phyloP scores from a whole-genome alignment of 148 eudicot species.

The Rhododendron griersonianum region DNA sequence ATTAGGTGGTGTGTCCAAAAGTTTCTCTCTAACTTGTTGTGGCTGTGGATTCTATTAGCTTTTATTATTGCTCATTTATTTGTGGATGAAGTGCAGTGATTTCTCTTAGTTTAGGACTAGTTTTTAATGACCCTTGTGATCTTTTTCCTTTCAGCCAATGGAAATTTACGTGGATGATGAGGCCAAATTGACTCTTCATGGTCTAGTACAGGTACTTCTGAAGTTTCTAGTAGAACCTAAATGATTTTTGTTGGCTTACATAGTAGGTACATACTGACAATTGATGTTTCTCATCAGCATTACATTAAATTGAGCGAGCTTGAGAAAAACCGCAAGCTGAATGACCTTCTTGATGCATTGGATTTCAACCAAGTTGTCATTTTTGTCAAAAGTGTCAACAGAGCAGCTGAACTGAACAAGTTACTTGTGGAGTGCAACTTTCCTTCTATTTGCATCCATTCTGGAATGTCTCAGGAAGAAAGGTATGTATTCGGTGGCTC shows the following conservation, averaged over 20 bases:
- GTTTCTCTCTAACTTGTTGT: background rate
- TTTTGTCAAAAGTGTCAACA: slow-evolving; percentile 87
- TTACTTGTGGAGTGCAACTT: slow-evolving; percentile 95
- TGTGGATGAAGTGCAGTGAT: background rate
- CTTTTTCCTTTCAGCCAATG: slow-evolving; percentile 38
- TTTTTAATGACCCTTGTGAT: slow-evolving; percentile 1
- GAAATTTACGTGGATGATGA: slow-evolving; percentile 99
- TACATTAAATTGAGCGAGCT: slow-evolving; percentile 85
- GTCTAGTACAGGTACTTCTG: slow-evolving; percentile 84
- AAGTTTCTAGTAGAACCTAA: too few relatives aligned
- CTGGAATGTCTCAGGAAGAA: slow-evolving; percentile 99
- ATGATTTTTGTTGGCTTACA: background rate
- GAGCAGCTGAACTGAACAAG: slow-evolving; percentile 92
- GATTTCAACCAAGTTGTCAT: slow-evolving; percentile 98
- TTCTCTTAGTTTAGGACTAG: background rate
- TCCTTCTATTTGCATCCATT: slow-evolving; percentile 96
- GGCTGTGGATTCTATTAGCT: background rate
- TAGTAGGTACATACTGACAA: background rate
- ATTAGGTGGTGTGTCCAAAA: background rate
- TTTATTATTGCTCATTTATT: background rate
- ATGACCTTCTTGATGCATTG: slow-evolving; percentile 92
- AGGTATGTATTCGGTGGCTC: slow-evolving; percentile 40
- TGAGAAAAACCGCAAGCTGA: slow-evolving; percentile 94
- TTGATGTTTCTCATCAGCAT: slow-evolving; percentile 46
- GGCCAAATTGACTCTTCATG: slow-evolving; percentile 95